Base-by-base conservation (phyloP, 1,284 basidiomycete genomes). In the Ceratobasidium papillatum region DNA sequence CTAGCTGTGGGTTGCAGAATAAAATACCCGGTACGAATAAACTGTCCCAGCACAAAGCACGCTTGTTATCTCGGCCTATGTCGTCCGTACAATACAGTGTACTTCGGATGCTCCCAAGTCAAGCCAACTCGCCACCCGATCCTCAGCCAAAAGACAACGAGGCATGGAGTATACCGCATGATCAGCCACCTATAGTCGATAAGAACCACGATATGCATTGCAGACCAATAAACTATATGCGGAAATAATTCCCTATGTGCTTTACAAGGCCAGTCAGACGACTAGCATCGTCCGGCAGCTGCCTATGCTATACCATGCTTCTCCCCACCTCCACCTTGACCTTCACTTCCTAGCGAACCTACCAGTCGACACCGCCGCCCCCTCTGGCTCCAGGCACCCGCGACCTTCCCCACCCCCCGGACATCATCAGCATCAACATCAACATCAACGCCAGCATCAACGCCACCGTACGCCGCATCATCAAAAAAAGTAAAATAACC, bases 401-500 rank as follows among this genome's bases (percentile, higher is more conserved):
- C 45, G 14, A 32, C 56, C 56, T 34, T n/a, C 56, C 11, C 34
- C 56, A 54, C 30, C 52, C 11, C 11, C 49, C 49, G n/a, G n/a
- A n/a, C 43, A 12, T 19, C 43, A 11, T 2, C 3, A 11, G 14
- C 14, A 25, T 22, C 49, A 54, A 2, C 56, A 58, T 58, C 56
- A 58, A 19, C 56, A 58, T 58, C 56, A 58, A 36, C 56, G 36
- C 36, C 56, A 58, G 36, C 56, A 58, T 58, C 56, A 58, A 58
- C 56, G 56, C 56, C 56, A 58, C 56, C 56, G 32, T 34, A 34
- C 27, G 30, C 56, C 30, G 32, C 56, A 58, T 58, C 56, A 58
- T 58, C 56, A 54, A 54, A 58, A 58, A 58, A 58, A 58, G 56
- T 58, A 58, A 58, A 58, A 58, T 58, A 58, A 58, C 30, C 56